Evolutionary conservation across 495 filamentous ascomycete genomes (phyloP).

Genomic region (Trichoderma reesei): DNA sequence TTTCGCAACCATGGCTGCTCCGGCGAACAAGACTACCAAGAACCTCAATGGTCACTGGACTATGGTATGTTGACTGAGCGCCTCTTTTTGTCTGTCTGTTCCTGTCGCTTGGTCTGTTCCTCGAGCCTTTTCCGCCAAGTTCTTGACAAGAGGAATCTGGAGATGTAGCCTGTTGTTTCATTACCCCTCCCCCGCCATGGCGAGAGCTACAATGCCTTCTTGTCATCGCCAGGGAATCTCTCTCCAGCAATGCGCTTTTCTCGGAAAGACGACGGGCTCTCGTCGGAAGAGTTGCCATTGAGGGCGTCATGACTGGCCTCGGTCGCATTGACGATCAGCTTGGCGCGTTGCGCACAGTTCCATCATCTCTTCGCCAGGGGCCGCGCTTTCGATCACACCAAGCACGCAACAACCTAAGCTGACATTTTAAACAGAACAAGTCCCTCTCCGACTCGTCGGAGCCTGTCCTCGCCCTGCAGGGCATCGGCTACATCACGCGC

Average conservation of each 20-base stretch:
- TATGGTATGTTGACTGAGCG: constrained; percentile 47
- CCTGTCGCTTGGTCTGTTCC: neutral
- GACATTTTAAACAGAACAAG: constrained; percentile 54
- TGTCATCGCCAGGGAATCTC: neutral
- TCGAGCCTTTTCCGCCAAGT: neutral
- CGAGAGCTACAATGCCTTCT: neutral
- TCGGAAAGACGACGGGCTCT: neutral
- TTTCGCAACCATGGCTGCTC: constrained; percentile 62
- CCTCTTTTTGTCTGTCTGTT: neutral
- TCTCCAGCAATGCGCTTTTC: neutral
- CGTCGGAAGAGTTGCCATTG: neutral
- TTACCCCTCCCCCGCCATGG: neutral
- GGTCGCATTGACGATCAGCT: neutral
- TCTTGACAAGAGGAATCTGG: neutral
- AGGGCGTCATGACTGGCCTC: neutral
- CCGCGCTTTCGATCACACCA: no score
- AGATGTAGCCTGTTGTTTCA: neutral
- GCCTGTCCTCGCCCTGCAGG: constrained; percentile 68
- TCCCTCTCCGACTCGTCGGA: constrained; percentile 63
- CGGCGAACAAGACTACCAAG: constrained; percentile 57
- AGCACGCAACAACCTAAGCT: no score
- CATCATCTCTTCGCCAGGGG: no score
- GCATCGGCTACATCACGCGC: constrained; percentile 72
- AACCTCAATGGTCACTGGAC: constrained; percentile 69
- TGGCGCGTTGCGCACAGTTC: no score